Evolutionary conservation across 73 alveolate species (phyloP).

Genomic region (Paramecium biaurelia): DNA sequence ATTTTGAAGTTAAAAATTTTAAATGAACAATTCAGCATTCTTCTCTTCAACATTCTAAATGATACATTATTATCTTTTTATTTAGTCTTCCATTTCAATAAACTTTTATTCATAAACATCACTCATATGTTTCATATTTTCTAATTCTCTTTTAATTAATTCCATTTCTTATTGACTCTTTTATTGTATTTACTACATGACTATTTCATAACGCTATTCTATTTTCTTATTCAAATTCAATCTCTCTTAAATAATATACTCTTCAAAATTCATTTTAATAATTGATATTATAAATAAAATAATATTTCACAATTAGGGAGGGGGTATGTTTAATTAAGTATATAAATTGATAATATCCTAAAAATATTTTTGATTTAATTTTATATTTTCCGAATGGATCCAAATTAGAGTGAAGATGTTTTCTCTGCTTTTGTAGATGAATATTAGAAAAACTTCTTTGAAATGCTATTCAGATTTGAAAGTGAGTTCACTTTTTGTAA

Average conservation of each 20-base stretch:
- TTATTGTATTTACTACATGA: background rate
- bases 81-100: background rate
- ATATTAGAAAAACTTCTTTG: background rate
- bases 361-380: slow-evolving; percentile 10
- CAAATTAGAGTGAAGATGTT: background rate
- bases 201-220: background rate
- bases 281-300: background rate
- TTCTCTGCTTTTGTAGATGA: slow-evolving; percentile 23
- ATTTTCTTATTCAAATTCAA: background rate
- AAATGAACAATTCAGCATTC: background rate
- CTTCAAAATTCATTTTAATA: background rate
- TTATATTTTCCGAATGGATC: slow-evolving; percentile 36
- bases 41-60: background rate
- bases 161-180: background rate
- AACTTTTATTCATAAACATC: background rate
- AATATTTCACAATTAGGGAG: background rate
- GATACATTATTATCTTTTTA: background rate
- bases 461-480: slow-evolving; percentile 8
- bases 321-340: background rate
- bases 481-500: background rate
- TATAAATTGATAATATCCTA: background rate
- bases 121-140: background rate
- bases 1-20: background rate
- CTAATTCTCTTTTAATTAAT: background rate
- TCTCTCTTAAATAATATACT: background rate